These are phyloP conservation scores for Lactarius sanguifluus DNA, from an alignment of 768 basidiomycete species.

Conservation along the genomic window DNA sequence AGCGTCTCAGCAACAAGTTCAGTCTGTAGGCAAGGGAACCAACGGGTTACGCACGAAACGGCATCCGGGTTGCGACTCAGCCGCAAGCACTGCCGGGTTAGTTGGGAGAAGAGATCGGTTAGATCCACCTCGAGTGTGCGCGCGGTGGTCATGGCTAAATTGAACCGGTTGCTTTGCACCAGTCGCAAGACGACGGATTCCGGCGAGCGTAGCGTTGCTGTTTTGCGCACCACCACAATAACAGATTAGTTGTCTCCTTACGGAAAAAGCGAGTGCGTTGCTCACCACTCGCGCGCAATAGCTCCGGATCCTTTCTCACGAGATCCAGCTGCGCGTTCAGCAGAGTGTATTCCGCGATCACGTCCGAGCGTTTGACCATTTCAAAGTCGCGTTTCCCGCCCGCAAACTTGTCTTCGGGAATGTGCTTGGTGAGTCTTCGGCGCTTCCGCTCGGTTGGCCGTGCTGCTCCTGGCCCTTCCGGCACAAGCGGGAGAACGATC, in stretches of 20 bases:
- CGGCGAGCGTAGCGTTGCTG: conserved; percentile 46
- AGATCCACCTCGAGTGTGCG: conserved; percentile 79
- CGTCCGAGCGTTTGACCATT: conserved; percentile 75
- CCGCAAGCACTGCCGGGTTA: conserved; percentile 78
- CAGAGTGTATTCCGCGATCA: conserved; percentile 74
- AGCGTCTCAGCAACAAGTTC: conserved; percentile 7
- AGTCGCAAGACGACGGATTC: conserved; percentile 72
- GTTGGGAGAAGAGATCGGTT: conserved; percentile 76
- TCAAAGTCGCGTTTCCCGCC: conserved; percentile 67
- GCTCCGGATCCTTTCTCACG: conserved; percentile 60
- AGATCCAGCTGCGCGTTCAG: conserved; percentile 78
- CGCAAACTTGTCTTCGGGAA: conserved; percentile 73
- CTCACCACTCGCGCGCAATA: conserved; percentile 67
- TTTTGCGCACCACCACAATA: conserved; percentile 31
- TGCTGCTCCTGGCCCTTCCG: conserved; percentile 38
- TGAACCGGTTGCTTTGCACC: conserved; percentile 76
- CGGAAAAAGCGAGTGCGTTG: conserved; percentile 19
- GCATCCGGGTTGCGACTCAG: conserved; percentile 63
- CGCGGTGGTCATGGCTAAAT: conserved; percentile 74
- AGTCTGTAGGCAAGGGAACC: conserved; percentile 5
- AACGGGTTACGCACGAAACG: conserved; percentile 48
- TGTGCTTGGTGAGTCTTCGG: conserved; percentile 65
- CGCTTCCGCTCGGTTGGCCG: conserved; percentile 66
- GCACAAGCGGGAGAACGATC: conserved; percentile 63
- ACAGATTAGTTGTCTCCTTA: conserved; percentile 7